Evolutionary conservation across 2,329 filamentous ascomycete genomes (phyloP).

Genomic region (Xylogone sp.): DNA sequence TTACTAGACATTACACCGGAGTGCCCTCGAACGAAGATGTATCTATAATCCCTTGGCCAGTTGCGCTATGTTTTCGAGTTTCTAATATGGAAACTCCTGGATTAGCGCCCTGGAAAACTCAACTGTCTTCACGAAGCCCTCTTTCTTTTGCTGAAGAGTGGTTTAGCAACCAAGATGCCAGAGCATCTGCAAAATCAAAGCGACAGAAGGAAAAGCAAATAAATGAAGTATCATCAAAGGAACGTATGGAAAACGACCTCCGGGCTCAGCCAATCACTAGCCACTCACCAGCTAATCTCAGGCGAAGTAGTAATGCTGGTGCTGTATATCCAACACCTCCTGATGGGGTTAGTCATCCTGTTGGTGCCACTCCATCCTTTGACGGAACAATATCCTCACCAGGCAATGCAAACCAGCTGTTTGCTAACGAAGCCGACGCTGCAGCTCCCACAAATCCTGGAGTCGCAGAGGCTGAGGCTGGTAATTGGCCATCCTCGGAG

Average conservation of each 20-base stretch:
- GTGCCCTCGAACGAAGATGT: slow-evolving; percentile 19
- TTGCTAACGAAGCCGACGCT: slow-evolving; percentile 36
- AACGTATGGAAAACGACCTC: slow-evolving; percentile 38
- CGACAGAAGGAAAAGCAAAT: slow-evolving; percentile 49
- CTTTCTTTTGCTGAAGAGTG: slow-evolving; percentile 33
- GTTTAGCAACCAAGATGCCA: slow-evolving; percentile 27
- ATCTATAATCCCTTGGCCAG: slow-evolving; percentile 28
- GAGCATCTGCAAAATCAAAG: slow-evolving; percentile 42
- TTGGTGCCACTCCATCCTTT: slow-evolving; percentile 52
- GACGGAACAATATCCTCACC: slow-evolving; percentile 55
- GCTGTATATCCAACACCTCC: slow-evolving; percentile 71
- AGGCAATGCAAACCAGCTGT: slow-evolving; percentile 33
- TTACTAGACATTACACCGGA: slow-evolving; percentile 18
- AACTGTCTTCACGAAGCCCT: slow-evolving; percentile 22
- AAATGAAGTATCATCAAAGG: slow-evolving; percentile 31
- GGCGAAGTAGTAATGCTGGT: slow-evolving; percentile 46
- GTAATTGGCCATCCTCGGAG: slow-evolving; percentile 21
- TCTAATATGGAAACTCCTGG: slow-evolving; percentile 10
- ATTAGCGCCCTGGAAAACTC: not conserved
- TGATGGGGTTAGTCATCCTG: slow-evolving; percentile 54
- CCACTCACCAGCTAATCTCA: slow-evolving; percentile 48
- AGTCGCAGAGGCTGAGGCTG: slow-evolving; percentile 16
- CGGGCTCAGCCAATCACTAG: slow-evolving; percentile 42
- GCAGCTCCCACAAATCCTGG: slow-evolving; percentile 11
- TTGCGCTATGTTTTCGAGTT: slow-evolving; percentile 26